These are phyloP conservation scores for Rhodotorula toruloides DNA, from an alignment of 768 basidiomycete genomes.

Conservation along the genomic window DNA sequence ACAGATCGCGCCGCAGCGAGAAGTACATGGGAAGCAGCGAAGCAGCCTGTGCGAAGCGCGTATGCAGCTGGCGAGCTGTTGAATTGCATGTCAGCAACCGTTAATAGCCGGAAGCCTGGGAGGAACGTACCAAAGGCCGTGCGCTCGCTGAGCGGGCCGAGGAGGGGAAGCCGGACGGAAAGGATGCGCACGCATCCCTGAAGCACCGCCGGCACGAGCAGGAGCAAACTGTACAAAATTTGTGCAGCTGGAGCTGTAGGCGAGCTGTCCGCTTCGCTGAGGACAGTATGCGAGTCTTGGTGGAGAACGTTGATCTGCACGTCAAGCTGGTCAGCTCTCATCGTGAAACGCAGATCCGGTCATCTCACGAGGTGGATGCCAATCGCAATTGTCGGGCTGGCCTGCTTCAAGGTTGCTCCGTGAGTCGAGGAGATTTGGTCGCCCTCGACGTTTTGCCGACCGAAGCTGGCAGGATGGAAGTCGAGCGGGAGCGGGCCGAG, in stretches of 20 bases:
- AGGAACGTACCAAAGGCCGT: not conserved
- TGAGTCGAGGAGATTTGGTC: no score
- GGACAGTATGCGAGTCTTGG: no score
- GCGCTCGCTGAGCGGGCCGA: not conserved
- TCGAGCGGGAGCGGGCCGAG: conserved; percentile 49
- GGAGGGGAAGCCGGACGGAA: not conserved
- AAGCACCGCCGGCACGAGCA: not conserved
- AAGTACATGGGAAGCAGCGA: conserved; percentile 35
- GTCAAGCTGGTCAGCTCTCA: no score
- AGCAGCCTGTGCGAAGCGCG: conserved; percentile 44
- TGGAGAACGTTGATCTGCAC: no score
- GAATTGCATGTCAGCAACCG: not conserved
- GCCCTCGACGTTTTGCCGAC: not conserved
- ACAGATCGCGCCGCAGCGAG: conserved; percentile 1
- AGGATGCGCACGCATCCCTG: not conserved
- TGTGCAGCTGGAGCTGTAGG: no score
- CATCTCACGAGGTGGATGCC: no score
- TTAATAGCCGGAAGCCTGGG: no score
- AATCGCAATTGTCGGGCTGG: no score
- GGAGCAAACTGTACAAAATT: not conserved
- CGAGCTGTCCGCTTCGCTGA: no score
- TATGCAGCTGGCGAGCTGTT: conserved; percentile 25
- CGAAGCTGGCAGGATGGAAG: not conserved
- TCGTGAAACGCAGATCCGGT: no score
- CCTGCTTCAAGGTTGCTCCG: no score